Percentiles rank a stretch among this genome's conserved stretches.
Conservation (phyloP, 768 basidiomycete genomes). For the Nidula microcarpa region DNA sequence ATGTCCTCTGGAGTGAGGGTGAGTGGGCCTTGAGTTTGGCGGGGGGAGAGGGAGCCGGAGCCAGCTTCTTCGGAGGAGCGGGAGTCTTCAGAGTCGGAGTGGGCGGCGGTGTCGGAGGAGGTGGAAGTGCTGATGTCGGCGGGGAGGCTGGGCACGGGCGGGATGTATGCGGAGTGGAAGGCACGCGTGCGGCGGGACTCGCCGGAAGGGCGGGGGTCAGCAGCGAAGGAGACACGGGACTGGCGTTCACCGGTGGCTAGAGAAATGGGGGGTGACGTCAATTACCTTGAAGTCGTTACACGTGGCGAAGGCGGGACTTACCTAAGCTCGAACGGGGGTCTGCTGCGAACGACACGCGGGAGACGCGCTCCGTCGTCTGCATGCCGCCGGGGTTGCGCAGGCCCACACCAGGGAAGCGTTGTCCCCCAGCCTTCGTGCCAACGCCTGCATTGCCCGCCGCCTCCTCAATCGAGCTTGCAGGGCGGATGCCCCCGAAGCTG, state of each 20-base stretch:
- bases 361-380: conserved; percentile 16
- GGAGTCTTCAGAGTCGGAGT: too few relatives aligned
- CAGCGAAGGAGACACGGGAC: conserved; percentile 35
- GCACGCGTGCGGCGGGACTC: conserved; percentile 34
- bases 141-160: conserved; percentile 38
- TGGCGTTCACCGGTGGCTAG: background rate
- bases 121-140: background rate
- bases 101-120: too few relatives aligned
- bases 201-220: conserved; percentile 35
- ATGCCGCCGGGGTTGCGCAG: conserved; percentile 44
- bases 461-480: conserved; percentile 38
- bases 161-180: conserved; percentile 36
- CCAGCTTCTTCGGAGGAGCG: too few relatives aligned
- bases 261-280: too few relatives aligned
- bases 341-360: conserved; percentile 70
- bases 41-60: conserved; percentile 11
- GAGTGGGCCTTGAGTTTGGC: conserved; percentile 36
- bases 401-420: conserved; percentile 42
- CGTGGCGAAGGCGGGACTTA: too few relatives aligned
- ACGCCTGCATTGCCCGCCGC: conserved; percentile 33
- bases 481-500: conserved; percentile 35
- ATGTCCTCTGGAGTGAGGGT: conserved; percentile 63
- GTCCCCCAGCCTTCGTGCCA: conserved; percentile 30
- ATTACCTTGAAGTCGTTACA: too few relatives aligned
- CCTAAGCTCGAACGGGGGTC: conserved; percentile 28